These are phyloP conservation scores for Dothidotthia symphoricarpi DNA, from an alignment of 2,329 filamentous ascomycete genomes.

Conservation along the genomic window DNA sequence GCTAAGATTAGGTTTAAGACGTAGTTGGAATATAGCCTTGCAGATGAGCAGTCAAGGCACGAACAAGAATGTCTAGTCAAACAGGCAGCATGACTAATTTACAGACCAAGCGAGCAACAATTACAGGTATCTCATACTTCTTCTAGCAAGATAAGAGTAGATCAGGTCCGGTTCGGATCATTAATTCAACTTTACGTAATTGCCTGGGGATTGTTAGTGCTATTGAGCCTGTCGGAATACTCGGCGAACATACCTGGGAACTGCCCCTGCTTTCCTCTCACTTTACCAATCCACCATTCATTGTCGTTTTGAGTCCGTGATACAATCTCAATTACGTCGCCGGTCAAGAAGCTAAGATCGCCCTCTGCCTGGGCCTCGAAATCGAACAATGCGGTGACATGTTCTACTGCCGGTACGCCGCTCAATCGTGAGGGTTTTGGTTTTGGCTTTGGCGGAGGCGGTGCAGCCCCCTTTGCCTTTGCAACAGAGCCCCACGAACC, in stretches of 20 bases:
- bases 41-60: too few relatives aligned
- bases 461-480: slow-evolving; percentile 50
- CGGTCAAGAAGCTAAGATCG: slow-evolving; percentile 84
- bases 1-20: too few relatives aligned
- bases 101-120: too few relatives aligned
- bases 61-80: too few relatives aligned
- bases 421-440: slow-evolving; percentile 67
- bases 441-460: slow-evolving; percentile 57
- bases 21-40: too few relatives aligned
- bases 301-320: slow-evolving; percentile 83
- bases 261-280: slow-evolving; percentile 79
- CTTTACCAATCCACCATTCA: slow-evolving; percentile 91
- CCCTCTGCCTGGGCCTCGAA: slow-evolving; percentile 94
- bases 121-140: too few relatives aligned
- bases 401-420: slow-evolving; percentile 66
- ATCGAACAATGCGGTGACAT: slow-evolving; percentile 88
- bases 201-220: slow-evolving; percentile 38
- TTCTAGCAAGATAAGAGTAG: too few relatives aligned
- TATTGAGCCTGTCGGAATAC: slow-evolving; percentile 2
- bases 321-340: slow-evolving; percentile 87
- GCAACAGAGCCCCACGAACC: slow-evolving; percentile 46
- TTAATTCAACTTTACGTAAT: slow-evolving; percentile 45
- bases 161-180: slow-evolving; percentile 1
- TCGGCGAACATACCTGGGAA: slow-evolving; percentile 73
- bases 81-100: too few relatives aligned